A percentile compares a stretch with the other conserved stretches of the same genome.
phyloP scores from a whole-genome alignment of 805 yeast species.

The Saccharomycopsis capsularis region DNA sequence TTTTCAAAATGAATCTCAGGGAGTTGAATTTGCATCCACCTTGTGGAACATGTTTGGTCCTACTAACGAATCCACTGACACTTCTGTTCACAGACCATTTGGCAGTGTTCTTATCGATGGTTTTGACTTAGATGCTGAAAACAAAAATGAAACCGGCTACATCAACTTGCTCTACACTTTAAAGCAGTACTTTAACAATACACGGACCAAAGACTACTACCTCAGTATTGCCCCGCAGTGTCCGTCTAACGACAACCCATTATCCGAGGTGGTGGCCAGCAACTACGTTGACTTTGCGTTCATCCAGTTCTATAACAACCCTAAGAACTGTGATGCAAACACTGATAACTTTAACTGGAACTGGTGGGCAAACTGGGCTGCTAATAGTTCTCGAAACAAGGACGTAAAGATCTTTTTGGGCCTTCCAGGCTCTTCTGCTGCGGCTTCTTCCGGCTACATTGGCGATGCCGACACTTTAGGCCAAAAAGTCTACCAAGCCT shows the following conservation, averaged over 20 bases:
- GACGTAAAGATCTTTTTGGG: slow-evolving; percentile 69
- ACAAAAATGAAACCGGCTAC: slow-evolving; percentile 41
- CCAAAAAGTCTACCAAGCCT: slow-evolving; percentile 20
- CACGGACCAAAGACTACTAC: slow-evolving; percentile 34
- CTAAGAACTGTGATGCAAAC: slow-evolving; percentile 58
- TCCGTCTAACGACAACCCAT: slow-evolving; percentile 35
- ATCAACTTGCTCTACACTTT: slow-evolving; percentile 37
- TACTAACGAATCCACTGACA: not conserved
- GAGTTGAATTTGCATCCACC: slow-evolving; percentile 40
- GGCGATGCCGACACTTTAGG: slow-evolving; percentile 31
- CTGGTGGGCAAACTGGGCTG: slow-evolving; percentile 47
- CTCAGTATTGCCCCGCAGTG: slow-evolving; percentile 62
- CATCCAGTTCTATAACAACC: slow-evolving; percentile 61
- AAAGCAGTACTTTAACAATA: slow-evolving; percentile 26
- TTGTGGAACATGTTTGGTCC: slow-evolving; percentile 58
- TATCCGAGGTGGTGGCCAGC: slow-evolving; percentile 31
- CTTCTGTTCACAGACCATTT: slow-evolving; percentile 32
- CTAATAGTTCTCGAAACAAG: slow-evolving; percentile 51
- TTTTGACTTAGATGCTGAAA: slow-evolving; percentile 86
- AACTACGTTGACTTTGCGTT: slow-evolving; percentile 53
- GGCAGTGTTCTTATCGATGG: slow-evolving; percentile 64
- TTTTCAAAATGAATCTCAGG: slow-evolving; percentile 29
- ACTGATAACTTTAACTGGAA: slow-evolving; percentile 44
- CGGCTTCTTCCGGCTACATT: slow-evolving; percentile 59
- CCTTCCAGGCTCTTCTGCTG: slow-evolving; percentile 55